Evolutionary conservation across 345 rosid species (phyloP).

Genomic region (Luvunga scandens): DNA sequence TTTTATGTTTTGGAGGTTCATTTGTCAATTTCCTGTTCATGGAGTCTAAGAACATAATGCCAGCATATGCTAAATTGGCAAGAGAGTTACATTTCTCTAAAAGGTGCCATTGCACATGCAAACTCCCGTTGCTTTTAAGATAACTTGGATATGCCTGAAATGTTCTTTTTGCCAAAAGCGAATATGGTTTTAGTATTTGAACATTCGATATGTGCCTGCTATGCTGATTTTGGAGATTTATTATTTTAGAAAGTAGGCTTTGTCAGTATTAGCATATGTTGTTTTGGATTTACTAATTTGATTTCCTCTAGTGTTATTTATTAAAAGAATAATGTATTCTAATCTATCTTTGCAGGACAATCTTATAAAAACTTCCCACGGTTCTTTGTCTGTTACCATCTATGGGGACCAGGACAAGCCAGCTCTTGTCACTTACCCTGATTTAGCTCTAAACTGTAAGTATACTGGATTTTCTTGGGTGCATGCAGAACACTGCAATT

Average conservation of each 20-base stretch:
- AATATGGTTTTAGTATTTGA: not conserved
- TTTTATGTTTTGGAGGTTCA: constrained; percentile 1
- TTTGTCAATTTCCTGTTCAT: not conserved
- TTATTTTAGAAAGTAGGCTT: not conserved
- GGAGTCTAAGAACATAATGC: not conserved
- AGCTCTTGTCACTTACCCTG: constrained; percentile 91
- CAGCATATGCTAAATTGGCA: constrained; percentile 7
- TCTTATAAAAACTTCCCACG: constrained; percentile 58
- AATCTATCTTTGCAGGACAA: constrained; percentile 54
- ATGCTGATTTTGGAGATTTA: not conserved
- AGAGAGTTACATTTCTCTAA: not conserved
- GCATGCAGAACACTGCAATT: too few relatives aligned
- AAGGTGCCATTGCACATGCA: constrained; percentile 20
- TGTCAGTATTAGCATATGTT: not conserved
- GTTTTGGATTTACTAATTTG: not conserved
- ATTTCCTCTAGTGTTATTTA: constrained; percentile 18
- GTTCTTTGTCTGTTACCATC: constrained; percentile 74
- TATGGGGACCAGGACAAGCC: constrained; percentile 95
- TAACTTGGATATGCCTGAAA: constrained; percentile 21
- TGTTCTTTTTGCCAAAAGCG: not conserved
- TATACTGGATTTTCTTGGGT: not conserved
- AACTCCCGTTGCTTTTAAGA: not conserved
- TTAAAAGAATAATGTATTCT: constrained; percentile 20
- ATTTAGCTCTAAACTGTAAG: constrained; percentile 86
- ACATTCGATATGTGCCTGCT: not conserved